These are phyloP conservation scores for Tuber umbilicatum DNA, from an alignment of 495 filamentous ascomycete genomes.

Conservation along the genomic window DNA sequence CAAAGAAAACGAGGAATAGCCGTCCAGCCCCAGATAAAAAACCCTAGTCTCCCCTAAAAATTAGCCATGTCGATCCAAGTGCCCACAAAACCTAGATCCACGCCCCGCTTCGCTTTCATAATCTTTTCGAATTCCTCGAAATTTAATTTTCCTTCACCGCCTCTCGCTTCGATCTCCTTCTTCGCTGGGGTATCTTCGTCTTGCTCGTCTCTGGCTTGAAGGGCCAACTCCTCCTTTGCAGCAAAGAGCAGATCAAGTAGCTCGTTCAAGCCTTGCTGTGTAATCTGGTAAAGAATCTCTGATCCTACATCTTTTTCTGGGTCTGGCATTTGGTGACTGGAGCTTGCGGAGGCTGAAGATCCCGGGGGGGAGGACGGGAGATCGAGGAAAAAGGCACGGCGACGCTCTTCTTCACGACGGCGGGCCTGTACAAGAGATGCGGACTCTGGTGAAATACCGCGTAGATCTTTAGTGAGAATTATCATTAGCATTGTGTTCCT, in stretches of 20 bases:
- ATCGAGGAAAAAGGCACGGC: constrained; percentile 10
- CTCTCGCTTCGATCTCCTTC: constrained; percentile 46
- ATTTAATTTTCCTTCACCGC: constrained; percentile 63
- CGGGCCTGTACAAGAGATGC: constrained; percentile 3
- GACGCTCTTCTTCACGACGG: neutral
- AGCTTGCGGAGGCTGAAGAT: constrained; percentile 1
- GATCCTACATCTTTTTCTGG: constrained; percentile 59
- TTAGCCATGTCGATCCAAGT: constrained; percentile 79
- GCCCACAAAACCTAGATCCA: constrained; percentile 64
- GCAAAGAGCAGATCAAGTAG: constrained; percentile 80
- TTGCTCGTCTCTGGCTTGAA: constrained; percentile 57
- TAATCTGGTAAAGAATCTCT: constrained; percentile 83
- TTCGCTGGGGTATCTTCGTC: constrained; percentile 4
- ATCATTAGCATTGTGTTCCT: neutral
- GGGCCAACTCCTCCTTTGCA: constrained; percentile 66
- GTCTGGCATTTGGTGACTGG: neutral
- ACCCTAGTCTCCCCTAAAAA: constrained; percentile 43
- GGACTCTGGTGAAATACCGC: constrained; percentile 5
- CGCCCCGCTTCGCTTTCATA: constrained; percentile 58
- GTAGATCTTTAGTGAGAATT: constrained; percentile 5
- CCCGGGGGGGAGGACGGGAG: constrained; percentile 8
- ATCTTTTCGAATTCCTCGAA: constrained; percentile 67
- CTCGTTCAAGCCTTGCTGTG: constrained; percentile 86
- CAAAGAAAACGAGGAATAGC: constrained; percentile 3
- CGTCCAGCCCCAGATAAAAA: neutral